Conservation (phyloP, 305 asterid species). For the Fraxinus sp. region DNA sequence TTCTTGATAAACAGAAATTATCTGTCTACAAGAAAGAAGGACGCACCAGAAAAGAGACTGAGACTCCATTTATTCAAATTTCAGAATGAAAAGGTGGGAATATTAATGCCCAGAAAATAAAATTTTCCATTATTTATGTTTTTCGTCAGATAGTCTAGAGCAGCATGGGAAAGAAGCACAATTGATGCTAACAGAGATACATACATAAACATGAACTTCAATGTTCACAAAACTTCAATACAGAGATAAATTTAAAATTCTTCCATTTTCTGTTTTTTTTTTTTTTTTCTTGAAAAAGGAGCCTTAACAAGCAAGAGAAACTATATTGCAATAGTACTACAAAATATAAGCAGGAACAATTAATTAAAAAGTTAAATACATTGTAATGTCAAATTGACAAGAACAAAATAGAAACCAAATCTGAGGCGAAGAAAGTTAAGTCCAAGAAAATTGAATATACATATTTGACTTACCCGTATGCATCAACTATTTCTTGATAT, state of each 20-base stretch:
- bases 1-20: not conserved
- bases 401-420: not conserved
- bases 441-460: constrained; percentile 11
- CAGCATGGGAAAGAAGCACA: not conserved
- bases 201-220: not conserved
- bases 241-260: not conserved
- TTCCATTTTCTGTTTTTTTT: not conserved
- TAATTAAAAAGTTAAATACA: constrained; percentile 8
- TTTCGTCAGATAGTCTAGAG: constrained; percentile 3
- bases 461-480: constrained; percentile 77
- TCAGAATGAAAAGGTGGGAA: constrained; percentile 13
- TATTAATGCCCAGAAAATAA: not conserved
- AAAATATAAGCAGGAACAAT: constrained; percentile 19
- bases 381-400: not conserved
- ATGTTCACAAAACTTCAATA: not conserved
- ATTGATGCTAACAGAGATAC: not conserved
- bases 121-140: not conserved
- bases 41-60: not conserved
- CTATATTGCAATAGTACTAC: constrained; percentile 15
- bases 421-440: constrained; percentile 3
- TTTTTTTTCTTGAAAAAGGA: not conserved
- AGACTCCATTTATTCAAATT: not conserved
- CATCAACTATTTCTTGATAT: constrained; percentile 98
- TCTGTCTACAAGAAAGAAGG: not conserved
- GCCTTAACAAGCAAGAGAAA: constrained; percentile 16